Conservation (phyloP, 129 eudicot genomes). For the Lactuca sativa region DNA sequence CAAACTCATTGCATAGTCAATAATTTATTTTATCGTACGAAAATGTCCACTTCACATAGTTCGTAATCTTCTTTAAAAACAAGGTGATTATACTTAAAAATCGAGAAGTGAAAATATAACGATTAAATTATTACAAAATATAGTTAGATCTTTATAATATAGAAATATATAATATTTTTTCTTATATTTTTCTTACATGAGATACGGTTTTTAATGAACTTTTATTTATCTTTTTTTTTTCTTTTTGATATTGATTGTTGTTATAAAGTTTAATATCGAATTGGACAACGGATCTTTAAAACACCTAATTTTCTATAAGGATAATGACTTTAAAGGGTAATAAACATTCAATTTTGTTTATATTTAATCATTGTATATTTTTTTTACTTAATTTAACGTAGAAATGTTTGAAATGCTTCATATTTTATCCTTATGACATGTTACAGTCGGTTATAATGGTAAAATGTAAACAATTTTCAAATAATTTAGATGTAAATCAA, state of each 20-base stretch:
- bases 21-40: not conserved
- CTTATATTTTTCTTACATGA: not conserved
- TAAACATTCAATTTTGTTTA: too few species aligned
- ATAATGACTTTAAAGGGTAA: too few species aligned
- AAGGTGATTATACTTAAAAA: not conserved
- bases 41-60: not conserved
- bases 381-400: too few species aligned
- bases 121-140: too few species aligned
- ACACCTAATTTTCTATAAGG: not conserved
- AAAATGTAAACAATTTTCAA: too few species aligned
- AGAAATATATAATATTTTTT: not conserved
- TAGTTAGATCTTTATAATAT: too few species aligned
- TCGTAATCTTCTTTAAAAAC: not conserved
- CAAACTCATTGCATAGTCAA: slow-evolving; percentile 14
- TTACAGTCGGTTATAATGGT: too few species aligned
- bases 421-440: too few species aligned
- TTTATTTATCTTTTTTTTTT: not conserved
- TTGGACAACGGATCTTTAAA: not conserved
- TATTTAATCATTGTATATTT: too few species aligned
- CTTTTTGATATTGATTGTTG: not conserved
- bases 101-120: not conserved
- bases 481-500: too few species aligned
- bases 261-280: not conserved
- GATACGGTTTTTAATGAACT: not conserved
- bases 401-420: too few species aligned